Percentiles rank a stretch among this genome's conserved stretches.
Evolutionary conservation across 805 yeast species (phyloP).

Genomic region (Danielia reshetovae): DNA sequence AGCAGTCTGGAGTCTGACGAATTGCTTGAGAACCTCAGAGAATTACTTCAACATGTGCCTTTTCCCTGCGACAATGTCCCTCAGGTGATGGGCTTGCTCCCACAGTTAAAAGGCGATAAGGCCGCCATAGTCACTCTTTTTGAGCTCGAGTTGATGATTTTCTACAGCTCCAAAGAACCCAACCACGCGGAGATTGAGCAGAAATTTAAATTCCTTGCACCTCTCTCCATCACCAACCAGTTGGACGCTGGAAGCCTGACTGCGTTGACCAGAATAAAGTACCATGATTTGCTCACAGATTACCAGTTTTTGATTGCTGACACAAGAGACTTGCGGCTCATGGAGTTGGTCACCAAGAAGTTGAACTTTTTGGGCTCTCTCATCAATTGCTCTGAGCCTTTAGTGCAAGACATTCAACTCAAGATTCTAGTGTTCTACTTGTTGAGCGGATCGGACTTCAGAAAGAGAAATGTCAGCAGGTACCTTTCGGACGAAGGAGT

Average conservation of each 20-base stretch:
- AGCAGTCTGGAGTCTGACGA: background rate
- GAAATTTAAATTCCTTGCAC: slow-evolving; percentile 7
- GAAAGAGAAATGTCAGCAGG: slow-evolving; percentile 22
- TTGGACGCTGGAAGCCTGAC: slow-evolving; percentile 4
- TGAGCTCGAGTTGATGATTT: slow-evolving; percentile 10
- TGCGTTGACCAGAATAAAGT: slow-evolving; percentile 21
- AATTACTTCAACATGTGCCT: background rate
- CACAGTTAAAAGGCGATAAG: background rate
- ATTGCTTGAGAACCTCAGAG: background rate
- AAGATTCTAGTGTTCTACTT: slow-evolving; percentile 30
- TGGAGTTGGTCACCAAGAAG: slow-evolving; percentile 33
- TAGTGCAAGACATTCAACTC: slow-evolving; percentile 12
- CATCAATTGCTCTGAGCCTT: background rate
- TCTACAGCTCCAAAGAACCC: slow-evolving; percentile 2
- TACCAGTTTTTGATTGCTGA: slow-evolving; percentile 21
- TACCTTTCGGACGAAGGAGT: slow-evolving; percentile 14
- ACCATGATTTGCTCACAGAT: slow-evolving; percentile 32
- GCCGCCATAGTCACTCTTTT: slow-evolving; percentile 3
- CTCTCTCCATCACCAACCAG: slow-evolving; percentile 9
- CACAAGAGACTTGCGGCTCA: slow-evolving; percentile 14
- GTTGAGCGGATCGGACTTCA: slow-evolving; percentile 32
- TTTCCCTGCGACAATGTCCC: background rate
- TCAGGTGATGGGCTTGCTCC: background rate
- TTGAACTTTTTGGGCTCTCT: slow-evolving; percentile 10
- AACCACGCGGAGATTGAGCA: slow-evolving; percentile 2